Percentiles rank a stretch among this genome's conserved stretches.
phyloP scores from a whole-genome alignment of 164 flowering plant genomes.

The Taxillus chinensis region DNA sequence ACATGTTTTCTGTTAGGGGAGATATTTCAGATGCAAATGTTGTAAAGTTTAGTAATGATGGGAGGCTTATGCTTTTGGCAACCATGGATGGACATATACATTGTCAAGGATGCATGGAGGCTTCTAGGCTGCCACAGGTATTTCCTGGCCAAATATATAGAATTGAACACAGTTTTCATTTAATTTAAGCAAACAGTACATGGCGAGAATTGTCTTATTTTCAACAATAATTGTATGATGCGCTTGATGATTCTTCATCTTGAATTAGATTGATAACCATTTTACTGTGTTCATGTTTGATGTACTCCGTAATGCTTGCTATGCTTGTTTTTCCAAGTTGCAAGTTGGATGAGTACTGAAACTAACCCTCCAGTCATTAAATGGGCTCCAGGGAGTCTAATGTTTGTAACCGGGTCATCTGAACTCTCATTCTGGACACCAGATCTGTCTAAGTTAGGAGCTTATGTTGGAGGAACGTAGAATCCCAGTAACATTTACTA shows the following conservation, averaged over 20 bases:
- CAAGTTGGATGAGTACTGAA: slow-evolving; percentile 84
- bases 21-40: slow-evolving; percentile 89
- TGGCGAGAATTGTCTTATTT: too few relatives aligned
- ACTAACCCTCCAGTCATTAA: slow-evolving; percentile 85
- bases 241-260: not conserved
- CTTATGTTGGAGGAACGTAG: slow-evolving; percentile 70
- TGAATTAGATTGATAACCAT: not conserved
- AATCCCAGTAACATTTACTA: not conserved
- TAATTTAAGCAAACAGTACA: too few relatives aligned
- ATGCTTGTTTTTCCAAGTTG: slow-evolving; percentile 39
- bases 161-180: too few relatives aligned
- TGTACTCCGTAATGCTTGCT: not conserved
- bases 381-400: slow-evolving; percentile 94
- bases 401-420: slow-evolving; percentile 96
- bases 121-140: too few relatives aligned
- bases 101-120: slow-evolving; percentile 16
- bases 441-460: slow-evolving; percentile 79
- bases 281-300: not conserved
- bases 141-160: too few relatives aligned
- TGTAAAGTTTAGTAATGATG: slow-evolving; percentile 92
- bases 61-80: slow-evolving; percentile 83
- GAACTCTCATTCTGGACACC: slow-evolving; percentile 93
- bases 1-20: slow-evolving; percentile 82
- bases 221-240: not conserved
- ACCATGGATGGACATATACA: slow-evolving; percentile 79